These are phyloP conservation scores for Piper betle DNA, from an alignment of 164 flowering plant genomes.

Conservation along the genomic window DNA sequence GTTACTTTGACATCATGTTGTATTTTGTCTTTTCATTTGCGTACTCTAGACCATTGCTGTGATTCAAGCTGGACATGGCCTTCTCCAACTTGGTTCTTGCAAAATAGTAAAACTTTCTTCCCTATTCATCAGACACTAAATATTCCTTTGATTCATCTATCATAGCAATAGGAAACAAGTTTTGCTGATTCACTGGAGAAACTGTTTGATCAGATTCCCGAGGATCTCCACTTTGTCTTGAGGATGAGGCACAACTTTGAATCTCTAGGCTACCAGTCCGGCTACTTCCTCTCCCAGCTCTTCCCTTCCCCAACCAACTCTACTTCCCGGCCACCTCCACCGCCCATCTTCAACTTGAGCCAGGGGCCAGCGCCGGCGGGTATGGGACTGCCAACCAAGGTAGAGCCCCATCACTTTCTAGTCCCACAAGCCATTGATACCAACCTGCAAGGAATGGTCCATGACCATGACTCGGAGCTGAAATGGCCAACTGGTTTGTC, in stretches of 20 bases:
- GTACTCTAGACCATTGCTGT: slow-evolving; percentile 82
- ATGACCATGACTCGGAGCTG: slow-evolving; percentile 67
- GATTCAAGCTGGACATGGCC: slow-evolving; percentile 99
- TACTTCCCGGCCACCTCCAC: slow-evolving; percentile 43
- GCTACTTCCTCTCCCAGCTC: slow-evolving; percentile 85
- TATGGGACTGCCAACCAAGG: slow-evolving; percentile 32
- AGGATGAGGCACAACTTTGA: slow-evolving; percentile 97
- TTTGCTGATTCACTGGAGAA: neutral
- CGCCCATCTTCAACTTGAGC: slow-evolving; percentile 67
- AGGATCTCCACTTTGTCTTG: slow-evolving; percentile 93
- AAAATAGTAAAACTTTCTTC: slow-evolving; percentile 63
- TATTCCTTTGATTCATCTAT: neutral
- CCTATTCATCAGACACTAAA: neutral
- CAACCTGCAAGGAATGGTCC: slow-evolving; percentile 63
- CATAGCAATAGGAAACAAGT: neutral
- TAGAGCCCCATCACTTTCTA: slow-evolving; percentile 69
- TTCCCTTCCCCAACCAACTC: slow-evolving; percentile 59
- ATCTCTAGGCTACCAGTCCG: slow-evolving; percentile 93
- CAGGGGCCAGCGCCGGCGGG: slow-evolving; percentile 28
- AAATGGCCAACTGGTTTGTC: slow-evolving; percentile 95
- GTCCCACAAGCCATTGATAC: slow-evolving; percentile 54
- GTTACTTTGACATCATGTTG: neutral
- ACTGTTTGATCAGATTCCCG: slow-evolving; percentile 53
- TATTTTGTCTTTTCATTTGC: neutral
- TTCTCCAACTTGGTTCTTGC: slow-evolving; percentile 94